A percentile compares a stretch with the other conserved stretches of the same genome.
phyloP scores from a whole-genome alignment of 148 eudicot species.

The Bassia scoparia region DNA sequence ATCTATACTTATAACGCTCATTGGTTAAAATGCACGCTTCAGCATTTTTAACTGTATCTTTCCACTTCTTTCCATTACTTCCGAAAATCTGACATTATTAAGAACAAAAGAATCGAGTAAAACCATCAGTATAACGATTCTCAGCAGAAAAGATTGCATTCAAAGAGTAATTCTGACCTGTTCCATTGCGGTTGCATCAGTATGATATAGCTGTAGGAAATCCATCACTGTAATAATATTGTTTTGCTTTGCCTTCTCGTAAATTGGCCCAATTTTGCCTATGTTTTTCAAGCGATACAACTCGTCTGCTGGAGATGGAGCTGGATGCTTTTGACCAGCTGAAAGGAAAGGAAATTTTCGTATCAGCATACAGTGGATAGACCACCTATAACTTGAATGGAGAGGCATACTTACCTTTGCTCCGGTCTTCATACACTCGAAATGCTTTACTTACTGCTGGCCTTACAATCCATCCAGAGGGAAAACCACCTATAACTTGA shows the following conservation, averaged over 20 bases:
- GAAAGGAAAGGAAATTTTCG: conserved; percentile 14
- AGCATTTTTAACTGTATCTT: conserved; percentile 44
- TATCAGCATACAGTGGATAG: background rate
- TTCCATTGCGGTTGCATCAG: conserved; percentile 14
- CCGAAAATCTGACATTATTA: conserved; percentile 34
- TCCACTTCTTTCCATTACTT: conserved; percentile 44
- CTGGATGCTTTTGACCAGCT: conserved; percentile 27
- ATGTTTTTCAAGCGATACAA: conserved; percentile 26
- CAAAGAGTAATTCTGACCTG: conserved; percentile 9
- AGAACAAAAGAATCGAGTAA: background rate
- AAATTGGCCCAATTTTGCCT: conserved; percentile 7
- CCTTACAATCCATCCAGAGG: conserved; percentile 42
- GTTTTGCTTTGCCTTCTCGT: conserved; percentile 1
- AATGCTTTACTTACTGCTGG: conserved; percentile 54
- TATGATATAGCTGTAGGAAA: conserved; percentile 29
- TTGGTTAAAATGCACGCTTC: conserved; percentile 39
- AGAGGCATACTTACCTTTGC: conserved; percentile 35
- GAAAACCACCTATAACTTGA: conserved; percentile 30
- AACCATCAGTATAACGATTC: background rate
- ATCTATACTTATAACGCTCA: conserved; percentile 29
- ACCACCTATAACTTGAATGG: too few species aligned
- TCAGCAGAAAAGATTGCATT: background rate
- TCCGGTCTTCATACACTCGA: conserved; percentile 58
- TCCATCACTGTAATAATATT: conserved; percentile 28
- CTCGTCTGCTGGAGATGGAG: conserved; percentile 23